Evolutionary conservation across 2,329 filamentous ascomycete genomes (phyloP).

Genomic region (Pseudofabraea citricarpa): DNA sequence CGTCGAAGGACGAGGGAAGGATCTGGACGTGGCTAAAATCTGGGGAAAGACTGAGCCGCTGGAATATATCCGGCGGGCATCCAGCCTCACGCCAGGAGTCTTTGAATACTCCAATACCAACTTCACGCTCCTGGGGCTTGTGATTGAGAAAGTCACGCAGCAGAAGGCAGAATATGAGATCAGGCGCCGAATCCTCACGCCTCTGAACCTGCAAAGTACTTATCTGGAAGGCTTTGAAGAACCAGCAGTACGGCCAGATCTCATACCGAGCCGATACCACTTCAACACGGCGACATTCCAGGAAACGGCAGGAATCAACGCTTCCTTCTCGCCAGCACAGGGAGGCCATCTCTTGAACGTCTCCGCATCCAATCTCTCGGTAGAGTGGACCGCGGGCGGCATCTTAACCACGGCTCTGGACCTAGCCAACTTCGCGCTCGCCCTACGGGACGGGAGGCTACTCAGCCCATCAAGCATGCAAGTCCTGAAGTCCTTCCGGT

Average conservation of each 20-base stretch:
- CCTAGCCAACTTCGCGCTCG: background rate
- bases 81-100: background rate
- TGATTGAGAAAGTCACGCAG: conserved; percentile 8
- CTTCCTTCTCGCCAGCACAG: background rate
- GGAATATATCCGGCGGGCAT: conserved; percentile 8
- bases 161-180: conserved; percentile 7
- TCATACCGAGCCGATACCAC: background rate
- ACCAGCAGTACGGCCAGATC: background rate
- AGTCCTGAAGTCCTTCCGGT: background rate
- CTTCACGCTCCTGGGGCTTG: conserved; percentile 7
- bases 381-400: background rate
- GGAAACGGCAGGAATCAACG: background rate
- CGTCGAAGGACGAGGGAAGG: conserved; percentile 6
- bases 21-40: conserved; percentile 6
- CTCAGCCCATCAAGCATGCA: background rate
- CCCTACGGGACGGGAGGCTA: background rate
- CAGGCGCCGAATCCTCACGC: conserved; percentile 5
- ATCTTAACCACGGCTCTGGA: background rate
- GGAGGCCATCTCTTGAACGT: background rate
- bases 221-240: conserved; percentile 7
- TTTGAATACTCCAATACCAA: conserved; percentile 7
- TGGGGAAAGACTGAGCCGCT: conserved; percentile 8
- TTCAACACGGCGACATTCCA: background rate
- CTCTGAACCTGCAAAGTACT: conserved; percentile 4
- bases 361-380: background rate